Conservation (phyloP, 495 filamentous ascomycete genomes). For the Aspergillus saccharolyticus region DNA sequence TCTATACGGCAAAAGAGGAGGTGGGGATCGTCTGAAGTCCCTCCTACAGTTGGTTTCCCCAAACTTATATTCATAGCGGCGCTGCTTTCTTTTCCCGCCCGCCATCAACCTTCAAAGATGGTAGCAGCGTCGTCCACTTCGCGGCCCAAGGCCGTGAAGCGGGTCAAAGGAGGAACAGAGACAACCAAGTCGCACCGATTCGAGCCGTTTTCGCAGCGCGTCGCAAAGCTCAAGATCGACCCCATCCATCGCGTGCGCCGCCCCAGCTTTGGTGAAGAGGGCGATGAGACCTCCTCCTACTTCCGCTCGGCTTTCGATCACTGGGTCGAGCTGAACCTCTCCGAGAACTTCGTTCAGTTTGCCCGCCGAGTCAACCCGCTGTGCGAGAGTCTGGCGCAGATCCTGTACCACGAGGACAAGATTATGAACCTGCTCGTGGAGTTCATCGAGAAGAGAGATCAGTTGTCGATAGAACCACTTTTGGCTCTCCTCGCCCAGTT, state of each 20-base stretch:
- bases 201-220: slow-evolving; percentile 88
- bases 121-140: slow-evolving; percentile 57
- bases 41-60: not conserved
- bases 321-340: slow-evolving; percentile 88
- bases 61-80: slow-evolving; percentile 20
- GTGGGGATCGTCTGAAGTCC: slow-evolving; percentile 11
- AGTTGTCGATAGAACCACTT: slow-evolving; percentile 74
- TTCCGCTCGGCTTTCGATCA: slow-evolving; percentile 74
- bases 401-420: slow-evolving; percentile 78
- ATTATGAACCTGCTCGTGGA: slow-evolving; percentile 74
- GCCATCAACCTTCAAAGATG: slow-evolving; percentile 36
- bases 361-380: slow-evolving; percentile 64
- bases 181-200: slow-evolving; percentile 80
- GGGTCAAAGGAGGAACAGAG: slow-evolving; percentile 56
- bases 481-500: slow-evolving; percentile 81
- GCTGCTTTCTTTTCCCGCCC: slow-evolving; percentile 23
- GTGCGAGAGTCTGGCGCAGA: slow-evolving; percentile 84
- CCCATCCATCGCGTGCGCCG: slow-evolving; percentile 81
- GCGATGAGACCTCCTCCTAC: slow-evolving; percentile 71
- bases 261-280: slow-evolving; percentile 67
- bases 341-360: slow-evolving; percentile 71
- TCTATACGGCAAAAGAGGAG: slow-evolving; percentile 28
- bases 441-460: slow-evolving; percentile 72
- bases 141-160: slow-evolving; percentile 59
- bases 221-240: slow-evolving; percentile 90